Evolutionary conservation across 2,329 filamentous ascomycete species (phyloP).

Genomic region (Phaeophleospora eucalypticola): DNA sequence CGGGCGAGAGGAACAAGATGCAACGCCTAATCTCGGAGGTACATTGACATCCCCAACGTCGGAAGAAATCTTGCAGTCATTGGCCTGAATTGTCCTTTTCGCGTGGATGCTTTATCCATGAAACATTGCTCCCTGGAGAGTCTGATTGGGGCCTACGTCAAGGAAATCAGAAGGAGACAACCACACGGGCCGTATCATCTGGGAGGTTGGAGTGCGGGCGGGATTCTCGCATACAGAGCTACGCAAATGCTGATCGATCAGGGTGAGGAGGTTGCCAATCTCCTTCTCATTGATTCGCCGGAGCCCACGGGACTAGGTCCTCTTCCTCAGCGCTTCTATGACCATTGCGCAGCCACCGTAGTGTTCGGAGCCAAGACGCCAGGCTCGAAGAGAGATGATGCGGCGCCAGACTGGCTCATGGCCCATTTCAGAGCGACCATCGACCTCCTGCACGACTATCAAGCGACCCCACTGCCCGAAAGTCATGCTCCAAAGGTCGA

Average conservation of each 20-base stretch:
- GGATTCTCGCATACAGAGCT: slow-evolving; percentile 57
- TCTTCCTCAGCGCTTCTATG: slow-evolving; percentile 53
- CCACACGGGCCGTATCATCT: background rate
- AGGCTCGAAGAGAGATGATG: no score
- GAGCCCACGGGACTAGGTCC: slow-evolving; percentile 51
- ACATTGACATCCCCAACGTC: slow-evolving; percentile 41
- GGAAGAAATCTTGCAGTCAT: slow-evolving; percentile 30
- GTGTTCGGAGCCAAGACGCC: slow-evolving; percentile 39
- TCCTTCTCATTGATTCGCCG: slow-evolving; percentile 33
- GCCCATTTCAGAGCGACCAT: slow-evolving; percentile 51
- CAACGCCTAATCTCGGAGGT: no score
- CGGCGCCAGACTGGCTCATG: slow-evolving; percentile 46
- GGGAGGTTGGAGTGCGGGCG: slow-evolving; percentile 27
- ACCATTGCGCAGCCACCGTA: slow-evolving; percentile 46
- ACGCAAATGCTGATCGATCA: slow-evolving; percentile 22
- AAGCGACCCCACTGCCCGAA: slow-evolving; percentile 26
- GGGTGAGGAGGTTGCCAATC: slow-evolving; percentile 24
- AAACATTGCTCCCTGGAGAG: slow-evolving; percentile 3
- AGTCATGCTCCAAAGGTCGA: slow-evolving; percentile 42
- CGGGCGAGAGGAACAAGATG: no score
- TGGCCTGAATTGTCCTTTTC: slow-evolving; percentile 18
- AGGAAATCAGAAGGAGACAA: background rate
- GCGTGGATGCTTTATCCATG: background rate
- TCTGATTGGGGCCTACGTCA: slow-evolving; percentile 6
- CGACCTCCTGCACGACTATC: slow-evolving; percentile 45